Base-by-base conservation (phyloP, 345 rosid species). In the Aurinia saxatilis region DNA sequence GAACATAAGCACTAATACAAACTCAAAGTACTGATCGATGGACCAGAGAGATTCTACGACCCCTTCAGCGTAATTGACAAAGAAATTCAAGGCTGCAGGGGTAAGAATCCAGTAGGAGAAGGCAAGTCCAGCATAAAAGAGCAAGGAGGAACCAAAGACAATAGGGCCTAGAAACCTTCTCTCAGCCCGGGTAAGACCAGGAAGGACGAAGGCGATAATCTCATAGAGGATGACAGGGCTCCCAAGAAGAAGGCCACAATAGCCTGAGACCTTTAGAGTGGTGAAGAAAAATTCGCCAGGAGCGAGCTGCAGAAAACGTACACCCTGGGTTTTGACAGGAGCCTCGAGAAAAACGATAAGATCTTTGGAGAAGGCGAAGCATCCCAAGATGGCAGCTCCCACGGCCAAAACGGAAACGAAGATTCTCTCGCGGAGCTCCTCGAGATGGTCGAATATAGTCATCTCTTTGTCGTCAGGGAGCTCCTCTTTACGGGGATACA, bases 231-330 rank as follows among this genome's bases (percentile, higher is more conserved):
- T 93, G 45, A 93, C 19, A 0, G 98, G 98, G 70, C 97, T 89
- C 73, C 97, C 98, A 66, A 92, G 55, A 34, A 92, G 84, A 76
- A 92, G 95, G 37, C 98, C 98, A 34, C 96, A 87, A 44, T 93
- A 93, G 62, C 97, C 99, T 0, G 99, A 87, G 37, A 89, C 96
- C 98, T 89, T 92, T 48, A 92, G 49, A 66, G 98, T 92, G 6
- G 98, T 92, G 68, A 92, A 92, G 90, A 92, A 92, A 77, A 92
- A 89, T 62, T 92, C 98, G 18, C 98, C 98, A 12, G 98, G 98
- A 70, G 95, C 96, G 19, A 92, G 82, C 74, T 92, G 98, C 60
- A 92, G 78, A 80, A 92, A 92, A 18, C 95, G 75, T 7, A 89
- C 99, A 60, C 99, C 99, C 62, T 93, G 88, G 1, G 71, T 18